phyloP scores from a whole-genome alignment of 2,329 filamentous ascomycete genomes.

The Tolypocladium tropicale region DNA sequence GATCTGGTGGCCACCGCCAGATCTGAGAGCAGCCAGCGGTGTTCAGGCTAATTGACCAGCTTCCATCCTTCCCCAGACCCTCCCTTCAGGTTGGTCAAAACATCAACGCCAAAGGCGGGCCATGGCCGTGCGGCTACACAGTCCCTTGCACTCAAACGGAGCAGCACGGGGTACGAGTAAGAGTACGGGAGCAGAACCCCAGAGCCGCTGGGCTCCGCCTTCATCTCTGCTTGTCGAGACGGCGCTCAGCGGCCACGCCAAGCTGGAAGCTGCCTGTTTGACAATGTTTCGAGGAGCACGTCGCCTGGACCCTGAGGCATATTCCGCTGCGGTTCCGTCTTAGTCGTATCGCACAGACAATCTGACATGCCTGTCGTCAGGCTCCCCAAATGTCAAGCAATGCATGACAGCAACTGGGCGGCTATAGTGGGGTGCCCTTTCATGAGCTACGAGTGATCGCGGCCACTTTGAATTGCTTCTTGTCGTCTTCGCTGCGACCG shows the following conservation, averaged over 20 bases:
- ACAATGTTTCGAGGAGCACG: background rate
- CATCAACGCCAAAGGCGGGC: background rate
- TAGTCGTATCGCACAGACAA: background rate
- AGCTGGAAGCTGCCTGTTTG: background rate
- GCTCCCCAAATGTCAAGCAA: background rate
- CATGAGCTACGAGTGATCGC: background rate
- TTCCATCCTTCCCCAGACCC: background rate
- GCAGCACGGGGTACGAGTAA: no score
- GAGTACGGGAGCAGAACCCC: no score
- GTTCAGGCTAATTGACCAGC: background rate
- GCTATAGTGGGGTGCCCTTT: constrained; percentile 1
- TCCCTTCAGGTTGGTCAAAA: background rate
- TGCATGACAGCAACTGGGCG: background rate
- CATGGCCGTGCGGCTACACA: background rate
- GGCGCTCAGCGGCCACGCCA: background rate
- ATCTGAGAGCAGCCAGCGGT: background rate
- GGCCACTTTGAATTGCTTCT: background rate
- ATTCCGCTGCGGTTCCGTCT: background rate
- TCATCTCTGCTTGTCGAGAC: background rate
- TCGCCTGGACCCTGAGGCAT: background rate
- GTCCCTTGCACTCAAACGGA: no score
- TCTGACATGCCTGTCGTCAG: background rate
- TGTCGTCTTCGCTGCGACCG: background rate
- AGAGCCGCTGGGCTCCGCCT: background rate
- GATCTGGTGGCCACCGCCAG: background rate